Percentiles rank a stretch among this genome's conserved stretches.
Evolutionary conservation across 164 flowering plant genomes (phyloP).

Genomic region (Sextonia rubra): DNA sequence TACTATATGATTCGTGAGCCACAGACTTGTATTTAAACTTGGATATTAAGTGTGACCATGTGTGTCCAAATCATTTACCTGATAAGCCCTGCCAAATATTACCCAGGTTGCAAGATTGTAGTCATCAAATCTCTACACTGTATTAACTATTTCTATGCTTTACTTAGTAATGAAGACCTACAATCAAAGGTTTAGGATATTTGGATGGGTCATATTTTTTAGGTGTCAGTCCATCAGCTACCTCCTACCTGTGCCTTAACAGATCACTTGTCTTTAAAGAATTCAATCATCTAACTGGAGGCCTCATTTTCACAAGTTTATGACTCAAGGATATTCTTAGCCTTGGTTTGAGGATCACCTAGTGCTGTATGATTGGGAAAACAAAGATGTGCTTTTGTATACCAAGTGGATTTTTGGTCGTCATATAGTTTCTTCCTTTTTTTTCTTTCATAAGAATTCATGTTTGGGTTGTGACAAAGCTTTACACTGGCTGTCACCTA

Average conservation of each 20-base stretch:
- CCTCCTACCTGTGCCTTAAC: neutral
- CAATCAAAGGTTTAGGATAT: neutral
- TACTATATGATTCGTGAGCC: too few relatives aligned
- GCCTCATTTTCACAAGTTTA: neutral
- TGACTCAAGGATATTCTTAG: neutral
- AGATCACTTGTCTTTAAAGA: neutral
- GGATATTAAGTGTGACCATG: too few relatives aligned
- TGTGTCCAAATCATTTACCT: too few relatives aligned
- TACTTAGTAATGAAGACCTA: neutral
- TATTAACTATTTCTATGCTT: neutral
- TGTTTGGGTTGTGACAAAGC: too few relatives aligned
- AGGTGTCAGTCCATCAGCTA: neutral
- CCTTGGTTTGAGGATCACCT: neutral
- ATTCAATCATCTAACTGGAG: neutral
- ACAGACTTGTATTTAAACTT: too few relatives aligned
- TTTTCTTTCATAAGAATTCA: too few relatives aligned
- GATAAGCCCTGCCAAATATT: neutral
- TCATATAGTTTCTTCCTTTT: too few relatives aligned
- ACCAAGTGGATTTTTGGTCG: too few relatives aligned
- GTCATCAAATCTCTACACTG: neutral
- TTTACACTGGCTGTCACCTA: too few relatives aligned
- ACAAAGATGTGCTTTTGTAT: neutral
- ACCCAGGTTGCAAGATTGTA: neutral
- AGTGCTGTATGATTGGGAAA: neutral
- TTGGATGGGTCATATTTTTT: neutral